A percentile compares a stretch with the other conserved stretches of the same genome.
Evolutionary conservation across 129 eudicot genomes (phyloP).

Genomic region (carrot (Daucus carota)): DH1_v3.0 NC_030381.2:43171001-43171500

Average conservation of each 20-base stretch:
- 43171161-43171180: slow-evolving; percentile 69
- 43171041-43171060: slow-evolving; percentile 99
- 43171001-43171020: slow-evolving; percentile 11
- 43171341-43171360: slow-evolving; percentile 99
- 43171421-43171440: not conserved
- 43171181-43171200: slow-evolving; percentile 48
- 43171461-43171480: not conserved
- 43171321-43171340: slow-evolving; percentile 94
- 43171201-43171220: slow-evolving; percentile 80
- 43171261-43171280: slow-evolving; percentile 90
- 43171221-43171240: slow-evolving; percentile 99
- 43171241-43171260: slow-evolving; percentile 92
- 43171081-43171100: slow-evolving; percentile 93
- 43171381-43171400: slow-evolving; percentile 12
- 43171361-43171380: slow-evolving; percentile 41
- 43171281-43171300: slow-evolving; percentile 92
- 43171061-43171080: slow-evolving; percentile 92
- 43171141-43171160: slow-evolving; percentile 77
- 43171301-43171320: slow-evolving; percentile 99
- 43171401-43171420: not conserved
- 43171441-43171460: not conserved
- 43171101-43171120: slow-evolving; percentile 98
- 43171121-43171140: slow-evolving; percentile 88
- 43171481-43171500: not conserved
- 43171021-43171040: slow-evolving; percentile 99